These are phyloP conservation scores for Candida tallmaniae DNA, from an alignment of 805 yeast genomes.

Conservation along the genomic window DNA sequence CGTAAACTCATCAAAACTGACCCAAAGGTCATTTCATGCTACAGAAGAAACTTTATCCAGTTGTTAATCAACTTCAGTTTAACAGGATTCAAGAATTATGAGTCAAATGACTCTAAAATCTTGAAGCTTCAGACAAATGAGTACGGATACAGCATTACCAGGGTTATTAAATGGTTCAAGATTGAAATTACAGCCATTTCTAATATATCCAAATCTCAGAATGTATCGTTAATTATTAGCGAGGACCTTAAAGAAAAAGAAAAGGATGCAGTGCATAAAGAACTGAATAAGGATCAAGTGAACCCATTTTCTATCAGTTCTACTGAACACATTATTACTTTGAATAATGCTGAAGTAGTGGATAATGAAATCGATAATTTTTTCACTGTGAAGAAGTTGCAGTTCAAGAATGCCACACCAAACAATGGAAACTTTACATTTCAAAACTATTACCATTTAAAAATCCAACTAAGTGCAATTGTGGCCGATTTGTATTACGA, in stretches of 20 bases:
- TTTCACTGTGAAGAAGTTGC: conserved; percentile 37
- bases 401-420: conserved; percentile 50
- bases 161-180: conserved; percentile 34
- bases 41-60: conserved; percentile 41
- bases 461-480: conserved; percentile 29
- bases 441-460: conserved; percentile 43
- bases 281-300: conserved; percentile 10
- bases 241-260: conserved; percentile 15
- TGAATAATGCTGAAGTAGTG: conserved; percentile 20
- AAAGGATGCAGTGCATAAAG: conserved; percentile 6
- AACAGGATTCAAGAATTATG: conserved; percentile 18
- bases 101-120: conserved; percentile 18
- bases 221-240: conserved; percentile 27
- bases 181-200: conserved; percentile 35
- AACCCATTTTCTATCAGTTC: conserved; percentile 14
- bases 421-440: conserved; percentile 44
- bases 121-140: conserved; percentile 30
- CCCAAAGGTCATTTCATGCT: conserved; percentile 41
- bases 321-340: conserved; percentile 21
- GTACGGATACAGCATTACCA: conserved; percentile 32
- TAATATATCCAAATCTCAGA: conserved; percentile 23
- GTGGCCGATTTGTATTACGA: conserved; percentile 36
- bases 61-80: conserved; percentile 26
- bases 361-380: conserved; percentile 23
- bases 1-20: conserved; percentile 13